A percentile compares a stretch with the other conserved stretches of the same genome.
Evolutionary conservation across 2,329 filamentous ascomycete genomes (phyloP).

Genomic region (Pyrenochaeta sp.): DNA sequence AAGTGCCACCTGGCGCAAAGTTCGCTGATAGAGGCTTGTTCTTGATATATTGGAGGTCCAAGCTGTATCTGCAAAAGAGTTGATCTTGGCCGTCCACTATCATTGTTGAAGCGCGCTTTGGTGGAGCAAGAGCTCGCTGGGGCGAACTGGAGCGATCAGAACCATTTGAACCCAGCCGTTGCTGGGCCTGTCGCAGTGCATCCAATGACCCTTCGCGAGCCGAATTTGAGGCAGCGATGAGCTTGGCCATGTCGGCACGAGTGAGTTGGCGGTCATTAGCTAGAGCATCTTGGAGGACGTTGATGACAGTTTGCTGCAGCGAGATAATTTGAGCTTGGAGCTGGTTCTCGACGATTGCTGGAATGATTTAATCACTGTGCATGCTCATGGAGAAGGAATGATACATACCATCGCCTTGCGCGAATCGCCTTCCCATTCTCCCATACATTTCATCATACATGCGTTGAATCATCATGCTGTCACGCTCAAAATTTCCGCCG

Average conservation of each 20-base stretch:
- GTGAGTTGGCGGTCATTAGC: slow-evolving; percentile 49
- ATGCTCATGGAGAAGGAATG: neutral
- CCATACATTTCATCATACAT: slow-evolving; percentile 49
- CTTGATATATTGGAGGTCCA: slow-evolving; percentile 41
- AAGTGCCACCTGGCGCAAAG: slow-evolving; percentile 42
- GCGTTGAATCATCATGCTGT: slow-evolving; percentile 45
- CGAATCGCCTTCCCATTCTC: slow-evolving; percentile 46
- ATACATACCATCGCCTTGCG: slow-evolving; percentile 48
- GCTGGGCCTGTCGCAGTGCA: slow-evolving; percentile 46
- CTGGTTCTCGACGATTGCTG: slow-evolving; percentile 52
- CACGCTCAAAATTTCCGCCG: slow-evolving; percentile 38
- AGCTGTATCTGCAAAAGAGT: slow-evolving; percentile 46
- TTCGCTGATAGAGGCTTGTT: slow-evolving; percentile 37
- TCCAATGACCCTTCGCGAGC: slow-evolving; percentile 52
- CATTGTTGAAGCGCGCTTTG: slow-evolving; percentile 33
- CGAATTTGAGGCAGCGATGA: slow-evolving; percentile 50
- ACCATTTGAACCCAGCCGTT: slow-evolving; percentile 31
- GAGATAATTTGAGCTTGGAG: slow-evolving; percentile 53
- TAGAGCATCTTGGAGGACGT: slow-evolving; percentile 53
- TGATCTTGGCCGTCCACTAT: slow-evolving; percentile 24
- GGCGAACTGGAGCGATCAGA: slow-evolving; percentile 25
- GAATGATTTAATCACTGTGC: too few species aligned
- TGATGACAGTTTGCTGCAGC: slow-evolving; percentile 54
- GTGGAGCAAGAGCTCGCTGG: slow-evolving; percentile 26
- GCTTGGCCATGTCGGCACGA: slow-evolving; percentile 48